Conservation (phyloP, 2,329 filamentous ascomycete species). For the Raffaelea albimanens region DNA sequence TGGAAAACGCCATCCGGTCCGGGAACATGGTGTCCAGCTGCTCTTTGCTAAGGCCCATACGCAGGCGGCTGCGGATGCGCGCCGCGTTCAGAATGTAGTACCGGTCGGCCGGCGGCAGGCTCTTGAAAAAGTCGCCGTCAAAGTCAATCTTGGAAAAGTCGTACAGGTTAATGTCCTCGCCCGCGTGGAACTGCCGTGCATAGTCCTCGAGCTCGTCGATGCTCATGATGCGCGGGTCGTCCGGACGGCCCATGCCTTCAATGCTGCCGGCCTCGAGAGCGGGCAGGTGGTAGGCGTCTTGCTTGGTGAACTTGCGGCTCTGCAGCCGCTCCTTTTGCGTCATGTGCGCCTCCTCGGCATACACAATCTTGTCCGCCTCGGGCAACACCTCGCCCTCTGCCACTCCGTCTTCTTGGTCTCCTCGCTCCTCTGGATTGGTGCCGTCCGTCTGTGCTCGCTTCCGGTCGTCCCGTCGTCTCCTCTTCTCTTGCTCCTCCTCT, state of each 20-base stretch:
- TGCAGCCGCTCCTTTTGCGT: constrained; percentile 63
- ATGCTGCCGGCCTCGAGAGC: constrained; percentile 69
- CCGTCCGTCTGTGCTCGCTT: neutral
- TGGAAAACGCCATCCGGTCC: constrained; percentile 92
- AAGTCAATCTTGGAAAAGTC: constrained; percentile 99
- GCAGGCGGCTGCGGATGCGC: constrained; percentile 71
- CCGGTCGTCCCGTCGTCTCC: constrained; percentile 38
- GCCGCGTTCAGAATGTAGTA: constrained; percentile 98
- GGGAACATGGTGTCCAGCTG: constrained; percentile 96
- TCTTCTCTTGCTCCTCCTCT: constrained; percentile 66
- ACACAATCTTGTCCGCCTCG: constrained; percentile 62
- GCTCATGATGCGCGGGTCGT: constrained; percentile 94
- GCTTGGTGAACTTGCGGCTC: constrained; percentile 74
- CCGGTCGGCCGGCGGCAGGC: constrained; percentile 76
- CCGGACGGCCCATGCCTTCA: constrained; percentile 75
- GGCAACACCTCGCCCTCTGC: constrained; percentile 60
- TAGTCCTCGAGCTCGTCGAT: constrained; percentile 91
- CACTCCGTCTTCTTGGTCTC: constrained; percentile 35
- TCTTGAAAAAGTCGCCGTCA: constrained; percentile 89
- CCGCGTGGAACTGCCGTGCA: constrained; percentile 80
- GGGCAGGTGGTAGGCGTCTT: constrained; percentile 91
- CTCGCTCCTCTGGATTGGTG: constrained; percentile 23
- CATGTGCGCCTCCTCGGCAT: constrained; percentile 85
- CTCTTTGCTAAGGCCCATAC: constrained; percentile 95
- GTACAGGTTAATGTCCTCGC: constrained; percentile 85